These are phyloP conservation scores for Holtermannia corniformis DNA, from an alignment of 768 basidiomycete genomes.

Conservation along the genomic window DNA sequence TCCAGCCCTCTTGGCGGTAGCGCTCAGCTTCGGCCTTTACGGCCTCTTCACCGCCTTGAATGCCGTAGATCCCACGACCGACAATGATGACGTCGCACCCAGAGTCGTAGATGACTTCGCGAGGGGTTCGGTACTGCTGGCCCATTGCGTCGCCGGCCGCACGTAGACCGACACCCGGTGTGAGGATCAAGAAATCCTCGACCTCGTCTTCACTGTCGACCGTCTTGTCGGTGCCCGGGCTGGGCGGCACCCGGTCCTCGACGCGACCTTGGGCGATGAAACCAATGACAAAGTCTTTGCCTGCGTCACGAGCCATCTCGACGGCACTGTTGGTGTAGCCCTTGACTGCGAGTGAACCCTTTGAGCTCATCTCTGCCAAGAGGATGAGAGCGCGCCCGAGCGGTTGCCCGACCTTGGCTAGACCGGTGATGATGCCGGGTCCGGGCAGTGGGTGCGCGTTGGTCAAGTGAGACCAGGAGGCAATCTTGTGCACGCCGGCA, in stretches of 20 bases:
- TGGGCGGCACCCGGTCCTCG: constrained; percentile 44
- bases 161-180: constrained; percentile 85
- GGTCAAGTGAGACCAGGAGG: constrained; percentile 91
- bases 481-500: constrained; percentile 82
- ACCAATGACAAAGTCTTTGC: constrained; percentile 78
- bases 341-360: constrained; percentile 73
- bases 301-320: constrained; percentile 70
- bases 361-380: constrained; percentile 92
- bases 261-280: constrained; percentile 87
- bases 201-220: constrained; percentile 40
- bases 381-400: constrained; percentile 77
- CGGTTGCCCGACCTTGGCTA: constrained; percentile 74
- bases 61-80: constrained; percentile 84
- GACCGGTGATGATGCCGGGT: constrained; percentile 85
- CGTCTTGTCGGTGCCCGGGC: constrained; percentile 42
- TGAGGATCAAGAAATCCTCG: constrained; percentile 81
- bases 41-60: constrained; percentile 44
- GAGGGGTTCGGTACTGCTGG: constrained; percentile 88
- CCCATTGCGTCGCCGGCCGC: constrained; percentile 73
- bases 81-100: constrained; percentile 97
- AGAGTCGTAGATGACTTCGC: constrained; percentile 64
- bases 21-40: constrained; percentile 59
- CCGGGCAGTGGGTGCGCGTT: constrained; percentile 95
- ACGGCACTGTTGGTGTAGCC: constrained; percentile 75
- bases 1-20: constrained; percentile 81